Conservation (phyloP, 129 eudicot species). For the Centrapalus pauciflorus region DNA sequence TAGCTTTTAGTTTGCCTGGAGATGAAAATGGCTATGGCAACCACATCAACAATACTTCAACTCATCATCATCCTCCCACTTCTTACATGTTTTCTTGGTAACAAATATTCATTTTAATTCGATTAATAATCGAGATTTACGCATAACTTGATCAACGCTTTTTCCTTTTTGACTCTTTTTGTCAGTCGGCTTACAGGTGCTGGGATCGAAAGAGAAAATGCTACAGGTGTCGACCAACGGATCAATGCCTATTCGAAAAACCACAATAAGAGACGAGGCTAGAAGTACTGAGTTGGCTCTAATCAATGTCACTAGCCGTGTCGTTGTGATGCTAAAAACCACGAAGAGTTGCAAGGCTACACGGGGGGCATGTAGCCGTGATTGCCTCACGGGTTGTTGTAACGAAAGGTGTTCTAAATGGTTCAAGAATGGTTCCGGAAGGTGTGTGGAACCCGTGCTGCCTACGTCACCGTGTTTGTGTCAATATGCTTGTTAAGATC, state of each 20-base stretch:
- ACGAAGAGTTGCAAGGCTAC: conserved; percentile 15
- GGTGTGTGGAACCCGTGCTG: conserved; percentile 19
- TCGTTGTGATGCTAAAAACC: not conserved
- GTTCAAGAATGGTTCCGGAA: conserved; percentile 23
- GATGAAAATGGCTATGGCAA: too few species aligned
- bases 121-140: not conserved
- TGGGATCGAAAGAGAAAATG: not conserved
- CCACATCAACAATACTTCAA: too few species aligned
- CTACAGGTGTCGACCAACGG: not conserved
- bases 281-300: not conserved
- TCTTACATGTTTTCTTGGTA: conserved; percentile 20
- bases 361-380: not conserved
- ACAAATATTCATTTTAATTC: conserved; percentile 3
- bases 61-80: too few species aligned
- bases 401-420: conserved; percentile 10
- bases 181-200: not conserved
- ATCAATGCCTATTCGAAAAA: not conserved
- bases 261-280: not conserved
- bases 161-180: not conserved
- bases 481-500: conserved; percentile 12
- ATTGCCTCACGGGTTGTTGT: conserved; percentile 27
- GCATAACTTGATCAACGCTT: not conserved
- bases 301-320: not conserved
- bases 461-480: conserved; percentile 27
- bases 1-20: not conserved